Percentiles rank a stretch among this genome's conserved stretches.
phyloP scores from a whole-genome alignment of 1,139 yeast species.

The Pichia kudriavzevii region DNA sequence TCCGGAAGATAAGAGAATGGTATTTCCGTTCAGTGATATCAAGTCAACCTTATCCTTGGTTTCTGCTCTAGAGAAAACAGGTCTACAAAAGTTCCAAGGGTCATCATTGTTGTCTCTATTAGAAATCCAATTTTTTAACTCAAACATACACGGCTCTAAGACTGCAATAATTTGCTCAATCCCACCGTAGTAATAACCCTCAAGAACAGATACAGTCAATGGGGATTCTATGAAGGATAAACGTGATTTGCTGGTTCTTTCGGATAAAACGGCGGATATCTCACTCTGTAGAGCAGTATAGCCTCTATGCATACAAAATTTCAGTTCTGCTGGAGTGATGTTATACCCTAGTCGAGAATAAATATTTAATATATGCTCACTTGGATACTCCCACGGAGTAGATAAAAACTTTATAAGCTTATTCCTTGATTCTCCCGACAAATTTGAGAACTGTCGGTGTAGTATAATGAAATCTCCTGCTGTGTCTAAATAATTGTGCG shows the following conservation, averaged over 20 bases:
- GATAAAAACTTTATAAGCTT: conserved; percentile 25
- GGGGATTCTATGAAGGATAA: conserved; percentile 32
- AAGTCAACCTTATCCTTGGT: not conserved
- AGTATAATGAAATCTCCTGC: conserved; percentile 51
- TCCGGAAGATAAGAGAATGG: conserved; percentile 25
- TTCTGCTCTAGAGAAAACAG: conserved; percentile 13
- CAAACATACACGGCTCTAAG: conserved; percentile 31
- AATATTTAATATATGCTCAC: conserved; percentile 32
- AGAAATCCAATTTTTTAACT: conserved; percentile 36
- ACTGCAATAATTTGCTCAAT: conserved; percentile 37
- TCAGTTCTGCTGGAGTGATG: conserved; percentile 26
- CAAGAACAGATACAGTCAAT: conserved; percentile 33
- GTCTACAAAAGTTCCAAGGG: conserved; percentile 40
- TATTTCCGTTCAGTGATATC: not conserved
- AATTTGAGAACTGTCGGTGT: conserved; percentile 30
- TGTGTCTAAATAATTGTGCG: conserved; percentile 46
- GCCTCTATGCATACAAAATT: conserved; percentile 46
- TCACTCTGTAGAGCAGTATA: conserved; percentile 41
- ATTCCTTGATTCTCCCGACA: conserved; percentile 17
- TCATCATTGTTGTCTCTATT: conserved; percentile 23
- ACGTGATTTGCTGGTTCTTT: conserved; percentile 11
- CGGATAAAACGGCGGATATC: conserved; percentile 21
- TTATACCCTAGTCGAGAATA: conserved; percentile 29
- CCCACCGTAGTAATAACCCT: conserved; percentile 46
- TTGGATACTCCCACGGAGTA: conserved; percentile 40